Percentiles rank a stretch among this genome's conserved stretches.
Conservation (phyloP, 2,329 filamentous ascomycete genomes). For the Exophiala sideris region DNA sequence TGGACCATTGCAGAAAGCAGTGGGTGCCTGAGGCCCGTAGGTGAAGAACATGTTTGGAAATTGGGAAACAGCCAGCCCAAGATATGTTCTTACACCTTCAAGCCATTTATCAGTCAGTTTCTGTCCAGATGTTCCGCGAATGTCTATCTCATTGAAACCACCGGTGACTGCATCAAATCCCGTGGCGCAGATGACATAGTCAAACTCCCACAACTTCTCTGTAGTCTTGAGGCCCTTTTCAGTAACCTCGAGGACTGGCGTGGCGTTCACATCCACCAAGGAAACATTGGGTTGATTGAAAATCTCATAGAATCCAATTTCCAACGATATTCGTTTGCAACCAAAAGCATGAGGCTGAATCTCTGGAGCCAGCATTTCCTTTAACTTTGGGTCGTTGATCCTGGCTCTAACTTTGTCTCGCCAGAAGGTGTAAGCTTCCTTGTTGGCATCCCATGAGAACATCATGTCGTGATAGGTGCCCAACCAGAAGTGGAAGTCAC, state of each 20-base stretch:
- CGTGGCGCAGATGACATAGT: conserved; percentile 42
- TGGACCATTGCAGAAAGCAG: conserved; percentile 47
- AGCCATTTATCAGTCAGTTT: conserved; percentile 36
- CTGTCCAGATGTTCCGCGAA: conserved; percentile 37
- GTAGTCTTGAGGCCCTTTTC: conserved; percentile 39
- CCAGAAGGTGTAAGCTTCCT: conserved; percentile 56
- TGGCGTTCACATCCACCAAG: conserved; percentile 43
- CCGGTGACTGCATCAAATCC: conserved; percentile 44
- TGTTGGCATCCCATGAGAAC: conserved; percentile 40
- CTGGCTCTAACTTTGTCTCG: conserved; percentile 49
- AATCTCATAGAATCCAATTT: conserved; percentile 51
- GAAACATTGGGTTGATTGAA: conserved; percentile 47
- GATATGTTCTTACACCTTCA: conserved; percentile 35
- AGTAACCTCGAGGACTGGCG: conserved; percentile 41
- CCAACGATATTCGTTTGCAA: conserved; percentile 48
- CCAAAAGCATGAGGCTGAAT: conserved; percentile 54
- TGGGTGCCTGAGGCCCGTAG: conserved; percentile 56
- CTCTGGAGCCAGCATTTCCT: conserved; percentile 53
- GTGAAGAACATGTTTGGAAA: conserved; percentile 50
- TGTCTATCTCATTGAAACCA: conserved; percentile 38
- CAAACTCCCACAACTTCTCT: conserved; percentile 33
- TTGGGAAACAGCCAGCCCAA: conserved; percentile 39
- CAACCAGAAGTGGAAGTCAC: background rate
- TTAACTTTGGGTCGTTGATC: conserved; percentile 48
- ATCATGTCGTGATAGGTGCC: background rate